phyloP scores from a whole-genome alignment of 1,284 basidiomycete genomes.

The Sporisorium exsertum region DNA sequence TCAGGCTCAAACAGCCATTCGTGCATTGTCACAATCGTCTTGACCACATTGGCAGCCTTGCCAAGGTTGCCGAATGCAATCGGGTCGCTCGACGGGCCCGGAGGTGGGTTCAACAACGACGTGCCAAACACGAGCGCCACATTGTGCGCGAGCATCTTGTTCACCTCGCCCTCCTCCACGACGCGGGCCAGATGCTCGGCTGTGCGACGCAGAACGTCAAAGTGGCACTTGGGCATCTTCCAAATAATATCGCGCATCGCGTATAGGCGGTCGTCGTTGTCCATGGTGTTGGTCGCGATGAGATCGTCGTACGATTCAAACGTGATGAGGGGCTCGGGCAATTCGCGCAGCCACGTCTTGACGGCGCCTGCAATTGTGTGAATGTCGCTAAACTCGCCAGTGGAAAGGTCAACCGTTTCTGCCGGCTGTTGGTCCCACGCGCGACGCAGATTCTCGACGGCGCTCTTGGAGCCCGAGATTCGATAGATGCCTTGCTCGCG shows the following conservation, averaged over 20 bases:
- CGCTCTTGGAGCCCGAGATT: slow-evolving; percentile 64
- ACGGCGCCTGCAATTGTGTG: slow-evolving; percentile 66
- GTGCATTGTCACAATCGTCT: slow-evolving; percentile 66
- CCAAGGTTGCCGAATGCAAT: slow-evolving; percentile 63
- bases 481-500: slow-evolving; percentile 68
- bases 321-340: slow-evolving; percentile 67
- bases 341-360: slow-evolving; percentile 67
- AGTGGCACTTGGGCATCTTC: slow-evolving; percentile 64
- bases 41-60: slow-evolving; percentile 67
- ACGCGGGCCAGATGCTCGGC: slow-evolving; percentile 63
- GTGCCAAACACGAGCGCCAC: slow-evolving; percentile 68
- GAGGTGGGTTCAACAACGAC: slow-evolving; percentile 65
- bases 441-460: slow-evolving; percentile 58
- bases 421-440: slow-evolving; percentile 54
- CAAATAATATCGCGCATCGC: slow-evolving; percentile 64
- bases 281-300: slow-evolving; percentile 64
- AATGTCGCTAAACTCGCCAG: slow-evolving; percentile 64
- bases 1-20: slow-evolving; percentile 67
- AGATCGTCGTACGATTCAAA: slow-evolving; percentile 64
- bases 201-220: slow-evolving; percentile 60
- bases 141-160: slow-evolving; percentile 68
- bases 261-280: slow-evolving; percentile 61
- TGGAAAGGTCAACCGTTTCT: slow-evolving; percentile 52
- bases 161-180: slow-evolving; percentile 57
- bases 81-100: slow-evolving; percentile 53